Percentiles rank a stretch among this genome's conserved stretches.
Evolutionary conservation across 441 rosid species (phyloP).

Genomic region (Theobroma grandiflorum): DNA sequence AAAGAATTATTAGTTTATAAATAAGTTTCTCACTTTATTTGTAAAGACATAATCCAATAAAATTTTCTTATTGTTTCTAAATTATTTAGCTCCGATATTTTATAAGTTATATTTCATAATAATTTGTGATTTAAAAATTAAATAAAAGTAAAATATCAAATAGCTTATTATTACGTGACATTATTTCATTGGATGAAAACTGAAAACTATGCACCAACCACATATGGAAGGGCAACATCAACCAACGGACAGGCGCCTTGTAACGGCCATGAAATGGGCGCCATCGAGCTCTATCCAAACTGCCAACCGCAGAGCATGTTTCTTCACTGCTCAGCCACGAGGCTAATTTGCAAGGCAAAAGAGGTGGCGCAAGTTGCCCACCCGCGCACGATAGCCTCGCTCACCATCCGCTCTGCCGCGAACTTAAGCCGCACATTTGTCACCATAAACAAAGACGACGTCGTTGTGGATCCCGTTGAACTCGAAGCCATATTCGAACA

Average conservation of each 20-base stretch:
- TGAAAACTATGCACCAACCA: no score
- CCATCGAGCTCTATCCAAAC: constrained; percentile 32
- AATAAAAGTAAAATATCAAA: no score
- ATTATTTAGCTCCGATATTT: no score
- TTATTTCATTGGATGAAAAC: not conserved
- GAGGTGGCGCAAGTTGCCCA: constrained; percentile 18
- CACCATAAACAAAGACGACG: constrained; percentile 29
- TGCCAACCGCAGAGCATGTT: constrained; percentile 21
- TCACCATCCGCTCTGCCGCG: constrained; percentile 11
- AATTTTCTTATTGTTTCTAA: no score
- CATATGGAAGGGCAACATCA: not conserved
- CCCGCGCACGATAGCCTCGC: not conserved
- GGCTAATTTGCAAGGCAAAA: constrained; percentile 20
- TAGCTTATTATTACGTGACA: not conserved
- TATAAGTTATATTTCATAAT: no score
- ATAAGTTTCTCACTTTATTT: no score
- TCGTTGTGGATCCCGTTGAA: constrained; percentile 16
- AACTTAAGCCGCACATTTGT: constrained; percentile 19
- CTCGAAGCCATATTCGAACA: constrained; percentile 46
- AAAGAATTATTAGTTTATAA: no score
- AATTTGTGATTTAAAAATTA: no score
- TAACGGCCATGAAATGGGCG: constrained; percentile 28
- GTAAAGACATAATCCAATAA: no score
- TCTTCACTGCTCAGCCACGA: constrained; percentile 22
- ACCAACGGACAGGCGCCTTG: not conserved